phyloP scores from a whole-genome alignment of 2,329 filamentous ascomycete species.

The Cladophialophora carrionii region DNA sequence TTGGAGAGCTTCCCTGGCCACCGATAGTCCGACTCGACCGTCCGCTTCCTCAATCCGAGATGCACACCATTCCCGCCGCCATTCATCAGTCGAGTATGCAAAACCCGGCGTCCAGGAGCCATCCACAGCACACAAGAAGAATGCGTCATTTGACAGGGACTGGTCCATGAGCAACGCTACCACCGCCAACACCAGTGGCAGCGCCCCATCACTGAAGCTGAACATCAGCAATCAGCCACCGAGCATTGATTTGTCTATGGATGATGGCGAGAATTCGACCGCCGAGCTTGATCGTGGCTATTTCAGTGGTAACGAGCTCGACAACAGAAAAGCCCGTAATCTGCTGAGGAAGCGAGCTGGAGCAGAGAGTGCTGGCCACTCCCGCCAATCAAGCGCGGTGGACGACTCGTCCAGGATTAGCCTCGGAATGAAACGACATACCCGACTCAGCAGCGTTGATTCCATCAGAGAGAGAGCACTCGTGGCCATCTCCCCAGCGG shows the following conservation, averaged over 20 bases:
- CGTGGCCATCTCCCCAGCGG: conserved; percentile 55
- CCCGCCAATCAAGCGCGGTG: conserved; percentile 73
- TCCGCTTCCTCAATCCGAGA: conserved; percentile 82
- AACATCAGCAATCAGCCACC: conserved; percentile 39
- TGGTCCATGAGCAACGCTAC: conserved; percentile 58
- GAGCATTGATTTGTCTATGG: conserved; percentile 27
- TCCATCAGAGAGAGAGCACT: conserved; percentile 64
- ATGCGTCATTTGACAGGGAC: conserved; percentile 61
- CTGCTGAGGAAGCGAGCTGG: conserved; percentile 73
- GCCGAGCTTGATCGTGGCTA: conserved; percentile 82
- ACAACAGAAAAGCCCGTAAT: conserved; percentile 71
- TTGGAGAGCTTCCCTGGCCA: conserved; percentile 48
- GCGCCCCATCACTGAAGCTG: conserved; percentile 30
- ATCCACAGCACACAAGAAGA: conserved; percentile 54
- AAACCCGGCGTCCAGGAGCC: conserved; percentile 39
- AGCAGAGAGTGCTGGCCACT: conserved; percentile 53
- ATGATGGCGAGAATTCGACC: conserved; percentile 43
- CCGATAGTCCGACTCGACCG: conserved; percentile 57
- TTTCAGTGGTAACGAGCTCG: conserved; percentile 85
- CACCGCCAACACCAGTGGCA: conserved; percentile 41
- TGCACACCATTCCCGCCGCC: conserved; percentile 79
- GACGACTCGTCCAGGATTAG: conserved; percentile 72
- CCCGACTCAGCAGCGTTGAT: conserved; percentile 76
- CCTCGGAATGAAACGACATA: conserved; percentile 71
- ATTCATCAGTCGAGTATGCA: conserved; percentile 81